Conservation (phyloP, 768 basidiomycete species). For the Boletus rubropictus region DNA sequence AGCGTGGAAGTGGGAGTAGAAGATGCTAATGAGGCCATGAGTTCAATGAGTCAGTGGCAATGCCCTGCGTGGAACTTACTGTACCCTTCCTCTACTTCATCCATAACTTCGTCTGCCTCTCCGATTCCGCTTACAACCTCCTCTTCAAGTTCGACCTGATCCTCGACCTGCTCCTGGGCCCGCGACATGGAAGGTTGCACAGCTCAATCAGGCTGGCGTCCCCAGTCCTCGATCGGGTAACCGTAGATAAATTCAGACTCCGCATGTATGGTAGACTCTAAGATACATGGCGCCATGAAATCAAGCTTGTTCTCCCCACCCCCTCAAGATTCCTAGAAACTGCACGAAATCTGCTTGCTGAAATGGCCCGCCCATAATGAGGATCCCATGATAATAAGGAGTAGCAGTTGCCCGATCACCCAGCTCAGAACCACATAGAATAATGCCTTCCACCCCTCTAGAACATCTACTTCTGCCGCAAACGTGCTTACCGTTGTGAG, state of each 20-base stretch:
- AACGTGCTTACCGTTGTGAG: conserved; percentile 94
- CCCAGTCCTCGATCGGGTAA: conserved; percentile 25
- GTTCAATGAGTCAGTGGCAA: conserved; percentile 8
- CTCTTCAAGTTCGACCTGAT: conserved; percentile 52
- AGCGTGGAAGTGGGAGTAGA: conserved; percentile 87
- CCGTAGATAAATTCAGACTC: conserved; percentile 25
- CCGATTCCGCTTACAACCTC: conserved; percentile 54
- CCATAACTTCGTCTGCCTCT: conserved; percentile 75
- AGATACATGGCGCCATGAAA: background rate
- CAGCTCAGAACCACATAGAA: conserved; percentile 69
- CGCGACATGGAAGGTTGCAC: conserved; percentile 34
- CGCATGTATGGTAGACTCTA: conserved; percentile 15
- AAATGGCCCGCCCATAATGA: conserved; percentile 48
- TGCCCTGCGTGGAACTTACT: conserved; percentile 47
- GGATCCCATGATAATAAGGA: conserved; percentile 70
- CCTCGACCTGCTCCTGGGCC: conserved; percentile 37
- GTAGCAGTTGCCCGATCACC: conserved; percentile 58
- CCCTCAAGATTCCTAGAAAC: conserved; percentile 24
- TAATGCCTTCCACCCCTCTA: conserved; percentile 53
- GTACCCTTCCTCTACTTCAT: conserved; percentile 63
- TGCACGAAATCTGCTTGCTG: conserved; percentile 47
- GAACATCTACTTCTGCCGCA: conserved; percentile 64
- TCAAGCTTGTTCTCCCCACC: background rate
- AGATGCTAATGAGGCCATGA: conserved; percentile 50
- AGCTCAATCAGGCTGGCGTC: conserved; percentile 23